Percentiles rank a stretch among this genome's conserved stretches.
These are phyloP conservation scores for Garcia nutans DNA, from an alignment of 345 rosid species.

Conservation along the genomic window DNA sequence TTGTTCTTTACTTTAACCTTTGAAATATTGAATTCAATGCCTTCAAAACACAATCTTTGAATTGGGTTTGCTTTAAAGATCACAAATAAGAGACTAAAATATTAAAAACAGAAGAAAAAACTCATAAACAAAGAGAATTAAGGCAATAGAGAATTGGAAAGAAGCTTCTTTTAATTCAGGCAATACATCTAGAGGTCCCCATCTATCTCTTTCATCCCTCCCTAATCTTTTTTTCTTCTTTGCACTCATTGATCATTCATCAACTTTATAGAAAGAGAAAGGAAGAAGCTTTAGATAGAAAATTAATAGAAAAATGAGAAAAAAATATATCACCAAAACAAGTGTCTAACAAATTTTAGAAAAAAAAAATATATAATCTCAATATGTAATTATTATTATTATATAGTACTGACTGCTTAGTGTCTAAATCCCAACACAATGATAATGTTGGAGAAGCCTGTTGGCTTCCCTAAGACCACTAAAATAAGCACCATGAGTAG, in stretches of 20 bases:
- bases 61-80: constrained; percentile 37
- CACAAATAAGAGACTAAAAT: background rate
- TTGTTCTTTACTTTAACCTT: constrained; percentile 20
- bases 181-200: constrained; percentile 50
- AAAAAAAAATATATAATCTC: background rate
- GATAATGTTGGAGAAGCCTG: constrained; percentile 90
- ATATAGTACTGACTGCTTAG: constrained; percentile 17
- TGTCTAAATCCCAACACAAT: constrained; percentile 46
- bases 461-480: constrained; percentile 95
- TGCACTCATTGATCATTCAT: constrained; percentile 18
- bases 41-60: constrained; percentile 24
- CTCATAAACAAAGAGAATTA: constrained; percentile 21
- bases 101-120: constrained; percentile 13
- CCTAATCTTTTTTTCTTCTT: constrained; percentile 8
- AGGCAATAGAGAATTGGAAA: constrained; percentile 27
- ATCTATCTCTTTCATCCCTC: constrained; percentile 36
- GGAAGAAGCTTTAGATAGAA: constrained; percentile 27
- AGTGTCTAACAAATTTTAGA: constrained; percentile 11
- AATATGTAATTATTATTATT: background rate
- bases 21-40: constrained; percentile 22
- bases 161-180: constrained; percentile 48
- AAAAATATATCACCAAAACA: constrained; percentile 19
- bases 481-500: constrained; percentile 95
- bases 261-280: constrained; percentile 29
- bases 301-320: constrained; percentile 8